phyloP scores from a whole-genome alignment of 2,329 filamentous ascomycete species.

The Beauveria brongniartii region DNA sequence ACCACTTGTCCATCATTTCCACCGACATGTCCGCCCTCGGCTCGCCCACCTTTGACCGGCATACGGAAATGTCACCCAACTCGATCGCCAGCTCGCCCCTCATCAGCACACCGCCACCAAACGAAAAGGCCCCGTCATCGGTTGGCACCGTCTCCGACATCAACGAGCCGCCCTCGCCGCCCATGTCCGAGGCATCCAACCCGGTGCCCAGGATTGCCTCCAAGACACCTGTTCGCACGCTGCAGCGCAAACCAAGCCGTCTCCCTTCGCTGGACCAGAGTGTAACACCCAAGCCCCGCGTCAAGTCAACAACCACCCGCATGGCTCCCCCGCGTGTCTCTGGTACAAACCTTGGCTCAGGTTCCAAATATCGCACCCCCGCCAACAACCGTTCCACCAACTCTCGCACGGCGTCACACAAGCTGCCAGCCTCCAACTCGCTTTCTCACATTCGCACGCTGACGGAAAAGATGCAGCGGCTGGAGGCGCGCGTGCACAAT shows the following conservation, averaged over 20 bases:
- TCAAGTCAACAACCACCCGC: conserved; percentile 32
- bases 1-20: conserved; percentile 48
- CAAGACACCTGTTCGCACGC: conserved; percentile 26
- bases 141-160: conserved; percentile 54
- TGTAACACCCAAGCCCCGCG: conserved; percentile 49
- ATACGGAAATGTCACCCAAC: conserved; percentile 64
- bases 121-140: conserved; percentile 51
- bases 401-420: conserved; percentile 43
- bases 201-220: conserved; percentile 42
- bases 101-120: conserved; percentile 72
- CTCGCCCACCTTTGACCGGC: conserved; percentile 65
- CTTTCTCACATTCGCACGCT: conserved; percentile 88
- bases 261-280: conserved; percentile 47
- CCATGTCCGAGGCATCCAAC: conserved; percentile 77
- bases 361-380: conserved; percentile 42
- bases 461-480: conserved; percentile 93
- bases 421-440: conserved; percentile 55
- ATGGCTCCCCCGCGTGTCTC: conserved; percentile 35
- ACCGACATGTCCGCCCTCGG: conserved; percentile 56
- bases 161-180: conserved; percentile 84
- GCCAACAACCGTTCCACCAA: conserved; percentile 40
- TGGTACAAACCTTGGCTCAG: conserved; percentile 25
- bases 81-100: conserved; percentile 90
- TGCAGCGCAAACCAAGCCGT: conserved; percentile 37
- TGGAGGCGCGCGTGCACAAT: conserved; percentile 87